phyloP scores from a whole-genome alignment of 805 yeast genomes.

The Nakazawaea holstii region DNA sequence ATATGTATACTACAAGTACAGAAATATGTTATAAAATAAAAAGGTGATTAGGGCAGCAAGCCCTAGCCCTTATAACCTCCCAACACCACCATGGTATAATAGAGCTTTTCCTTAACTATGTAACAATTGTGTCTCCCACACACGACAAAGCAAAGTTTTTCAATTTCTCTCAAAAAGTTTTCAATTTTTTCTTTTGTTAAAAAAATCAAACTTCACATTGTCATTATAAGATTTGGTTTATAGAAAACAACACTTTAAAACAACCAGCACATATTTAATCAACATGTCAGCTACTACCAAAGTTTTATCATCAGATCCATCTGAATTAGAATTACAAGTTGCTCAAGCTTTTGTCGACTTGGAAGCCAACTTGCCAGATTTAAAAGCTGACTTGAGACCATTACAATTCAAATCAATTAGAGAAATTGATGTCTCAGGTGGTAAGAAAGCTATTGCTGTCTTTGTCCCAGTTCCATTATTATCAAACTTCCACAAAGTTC shows the following conservation, averaged over 20 bases:
- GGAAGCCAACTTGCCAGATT: constrained; percentile 89
- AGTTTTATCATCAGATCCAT: constrained; percentile 91
- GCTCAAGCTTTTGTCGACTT: constrained; percentile 98
- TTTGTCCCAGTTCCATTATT: constrained; percentile 97
- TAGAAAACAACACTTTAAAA: neutral
- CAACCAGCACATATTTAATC: constrained; percentile 8
- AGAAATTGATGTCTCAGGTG: constrained; percentile 97
- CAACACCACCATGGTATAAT: too few relatives aligned
- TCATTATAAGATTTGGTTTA: too few relatives aligned
- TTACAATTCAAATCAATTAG: constrained; percentile 98
- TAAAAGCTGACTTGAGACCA: constrained; percentile 97
- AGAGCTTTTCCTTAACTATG: too few relatives aligned
- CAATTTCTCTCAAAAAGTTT: constrained; percentile 11
- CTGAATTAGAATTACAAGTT: constrained; percentile 98
- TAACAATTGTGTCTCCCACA: too few relatives aligned
- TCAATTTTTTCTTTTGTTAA: neutral
- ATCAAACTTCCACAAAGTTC: constrained; percentile 93
- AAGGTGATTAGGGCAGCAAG: too few relatives aligned
- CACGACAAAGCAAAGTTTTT: neutral
- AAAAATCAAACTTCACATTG: constrained; percentile 3
- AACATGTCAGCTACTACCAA: constrained; percentile 96
- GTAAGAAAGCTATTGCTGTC: constrained; percentile 97
- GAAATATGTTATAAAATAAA: too few relatives aligned
- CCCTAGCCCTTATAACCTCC: too few relatives aligned
- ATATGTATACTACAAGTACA: too few relatives aligned